Percentiles rank a stretch among this genome's conserved stretches.
Evolutionary conservation across 352 stramenopile species (phyloP).

Genomic region (Phytopythium vexans): DNA sequence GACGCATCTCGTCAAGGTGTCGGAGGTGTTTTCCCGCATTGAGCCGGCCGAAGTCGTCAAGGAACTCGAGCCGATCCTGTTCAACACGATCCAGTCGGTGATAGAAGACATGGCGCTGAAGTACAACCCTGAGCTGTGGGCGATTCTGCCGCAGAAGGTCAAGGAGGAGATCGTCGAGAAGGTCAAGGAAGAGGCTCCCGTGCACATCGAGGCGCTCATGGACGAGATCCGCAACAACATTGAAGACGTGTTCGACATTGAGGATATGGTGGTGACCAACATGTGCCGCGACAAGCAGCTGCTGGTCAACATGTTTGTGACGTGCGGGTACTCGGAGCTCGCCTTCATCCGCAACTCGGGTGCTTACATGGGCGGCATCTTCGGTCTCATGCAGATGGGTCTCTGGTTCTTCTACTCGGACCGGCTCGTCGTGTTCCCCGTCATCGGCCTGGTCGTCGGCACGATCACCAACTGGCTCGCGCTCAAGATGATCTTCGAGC

Average conservation of each 20-base stretch:
- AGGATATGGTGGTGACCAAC: constrained; percentile 93
- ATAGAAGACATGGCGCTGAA: constrained; percentile 89
- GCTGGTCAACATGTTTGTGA: constrained; percentile 94
- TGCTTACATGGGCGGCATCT: constrained; percentile 89
- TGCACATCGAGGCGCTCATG: constrained; percentile 93
- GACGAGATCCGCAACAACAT: constrained; percentile 94
- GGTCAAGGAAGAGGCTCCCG: constrained; percentile 90
- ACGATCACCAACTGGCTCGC: constrained; percentile 97
- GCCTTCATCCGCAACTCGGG: constrained; percentile 91
- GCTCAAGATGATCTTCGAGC: constrained; percentile 92
- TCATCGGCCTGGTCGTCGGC: constrained; percentile 94
- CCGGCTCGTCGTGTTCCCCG: constrained; percentile 85
- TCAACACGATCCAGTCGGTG: constrained; percentile 87
- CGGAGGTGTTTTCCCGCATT: constrained; percentile 92
- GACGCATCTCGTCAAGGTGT: constrained; percentile 89
- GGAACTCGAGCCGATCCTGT: constrained; percentile 90
- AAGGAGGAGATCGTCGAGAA: constrained; percentile 93
- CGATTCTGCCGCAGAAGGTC: constrained; percentile 67
- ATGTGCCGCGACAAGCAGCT: constrained; percentile 95
- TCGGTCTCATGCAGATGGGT: constrained; percentile 86
- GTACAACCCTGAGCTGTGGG: constrained; percentile 86
- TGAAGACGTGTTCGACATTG: constrained; percentile 94
- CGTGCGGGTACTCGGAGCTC: constrained; percentile 89
- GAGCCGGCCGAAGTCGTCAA: constrained; percentile 89
- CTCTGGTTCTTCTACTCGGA: constrained; percentile 86